Conservation (phyloP, 2,329 filamentous ascomycete species). For the Scedosporium minutisporum region DNA sequence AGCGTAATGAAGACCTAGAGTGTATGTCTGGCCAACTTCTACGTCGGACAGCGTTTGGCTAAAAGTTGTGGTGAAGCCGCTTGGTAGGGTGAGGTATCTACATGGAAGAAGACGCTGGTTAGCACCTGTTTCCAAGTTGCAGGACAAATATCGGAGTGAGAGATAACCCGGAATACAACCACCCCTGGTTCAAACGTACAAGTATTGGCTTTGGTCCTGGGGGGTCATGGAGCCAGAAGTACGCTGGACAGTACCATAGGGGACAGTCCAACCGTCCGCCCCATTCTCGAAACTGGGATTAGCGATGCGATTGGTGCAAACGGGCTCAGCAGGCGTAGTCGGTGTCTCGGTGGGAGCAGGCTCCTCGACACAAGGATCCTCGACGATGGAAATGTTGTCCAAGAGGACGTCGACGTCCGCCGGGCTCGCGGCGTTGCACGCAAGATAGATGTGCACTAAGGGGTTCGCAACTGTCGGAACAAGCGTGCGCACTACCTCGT, state of each 20-base stretch:
- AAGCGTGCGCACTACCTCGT: neutral
- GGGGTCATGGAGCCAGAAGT: neutral
- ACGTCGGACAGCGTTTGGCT: neutral
- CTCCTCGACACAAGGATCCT: neutral
- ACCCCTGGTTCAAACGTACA: neutral
- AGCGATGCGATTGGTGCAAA: neutral
- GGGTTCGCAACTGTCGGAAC: neutral
- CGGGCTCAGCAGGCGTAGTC: neutral
- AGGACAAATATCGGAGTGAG: neutral
- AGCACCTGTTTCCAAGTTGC: neutral
- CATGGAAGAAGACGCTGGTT: neutral
- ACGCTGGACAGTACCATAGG: neutral
- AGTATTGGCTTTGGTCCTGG: neutral
- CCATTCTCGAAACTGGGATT: neutral
- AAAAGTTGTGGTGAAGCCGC: neutral
- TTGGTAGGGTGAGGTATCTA: neutral
- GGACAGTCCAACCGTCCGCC: neutral
- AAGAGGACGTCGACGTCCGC: neutral
- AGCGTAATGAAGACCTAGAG: neutral
- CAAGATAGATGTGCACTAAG: neutral
- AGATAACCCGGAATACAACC: no score
- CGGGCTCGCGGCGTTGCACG: neutral
- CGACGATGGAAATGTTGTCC: neutral
- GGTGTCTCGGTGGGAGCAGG: neutral
- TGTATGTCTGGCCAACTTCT: neutral